phyloP scores from a whole-genome alignment of 441 rosid genomes.

The Arabidopsis lyrata region DNA sequence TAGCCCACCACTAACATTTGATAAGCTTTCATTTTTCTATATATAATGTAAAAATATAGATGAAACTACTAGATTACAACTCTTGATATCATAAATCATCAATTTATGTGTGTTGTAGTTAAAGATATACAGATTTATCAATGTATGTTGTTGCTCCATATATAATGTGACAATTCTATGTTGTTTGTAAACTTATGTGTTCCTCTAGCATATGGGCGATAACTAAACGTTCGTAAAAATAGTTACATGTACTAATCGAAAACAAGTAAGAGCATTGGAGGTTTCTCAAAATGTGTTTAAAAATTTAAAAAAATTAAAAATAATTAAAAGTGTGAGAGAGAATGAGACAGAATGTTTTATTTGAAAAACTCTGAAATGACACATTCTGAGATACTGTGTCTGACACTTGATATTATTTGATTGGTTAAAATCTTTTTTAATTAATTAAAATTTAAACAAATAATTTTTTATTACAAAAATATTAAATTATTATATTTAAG shows the following conservation, averaged over 20 bases:
- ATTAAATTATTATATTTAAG: too few species aligned
- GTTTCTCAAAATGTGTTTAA: too few species aligned
- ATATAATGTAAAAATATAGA: neutral
- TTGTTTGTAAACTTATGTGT: neutral
- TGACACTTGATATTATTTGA: too few species aligned
- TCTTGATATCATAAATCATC: neutral
- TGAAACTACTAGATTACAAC: neutral
- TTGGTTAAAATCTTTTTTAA: too few species aligned
- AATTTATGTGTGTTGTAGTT: neutral
- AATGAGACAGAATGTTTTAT: too few species aligned
- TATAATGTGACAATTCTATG: neutral
- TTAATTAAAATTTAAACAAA: too few species aligned
- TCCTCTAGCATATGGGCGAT: neutral
- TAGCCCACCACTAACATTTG: neutral
- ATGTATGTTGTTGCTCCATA: neutral
- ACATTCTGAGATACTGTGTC: too few species aligned
- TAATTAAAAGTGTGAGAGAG: too few species aligned
- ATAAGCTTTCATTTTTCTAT: constrained; percentile 1
- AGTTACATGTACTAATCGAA: neutral
- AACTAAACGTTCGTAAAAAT: neutral
- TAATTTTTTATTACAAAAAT: too few species aligned
- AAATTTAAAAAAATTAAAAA: too few species aligned
- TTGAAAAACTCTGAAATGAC: too few species aligned
- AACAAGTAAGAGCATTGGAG: too few species aligned
- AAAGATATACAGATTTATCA: neutral